A percentile compares a stretch with the other conserved stretches of the same genome.
Conservation (phyloP, 2,329 filamentous ascomycete species). For the Clathrospora elynae region DNA sequence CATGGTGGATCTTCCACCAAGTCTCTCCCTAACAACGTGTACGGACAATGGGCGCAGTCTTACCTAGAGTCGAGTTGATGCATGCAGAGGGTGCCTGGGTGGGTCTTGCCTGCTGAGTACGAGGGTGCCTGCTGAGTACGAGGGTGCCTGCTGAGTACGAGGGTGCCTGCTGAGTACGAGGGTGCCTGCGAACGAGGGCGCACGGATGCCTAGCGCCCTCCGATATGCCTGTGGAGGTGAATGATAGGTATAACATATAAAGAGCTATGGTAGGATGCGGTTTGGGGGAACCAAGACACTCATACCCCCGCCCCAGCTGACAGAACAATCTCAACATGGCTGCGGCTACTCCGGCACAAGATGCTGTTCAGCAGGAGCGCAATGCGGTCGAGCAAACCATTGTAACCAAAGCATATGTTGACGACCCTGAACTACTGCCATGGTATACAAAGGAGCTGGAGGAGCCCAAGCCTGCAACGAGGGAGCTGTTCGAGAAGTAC, state of each 20-base stretch:
- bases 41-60: not conserved
- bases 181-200: constrained; percentile 12
- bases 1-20: no score
- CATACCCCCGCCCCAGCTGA: no score
- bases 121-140: no score
- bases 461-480: constrained; percentile 36
- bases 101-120: no score
- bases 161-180: no score
- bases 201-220: constrained; percentile 5
- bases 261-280: not conserved
- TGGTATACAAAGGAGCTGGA: constrained; percentile 42
- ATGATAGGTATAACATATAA: not conserved
- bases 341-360: constrained; percentile 4
- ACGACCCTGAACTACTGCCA: constrained; percentile 30
- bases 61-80: constrained; percentile 10
- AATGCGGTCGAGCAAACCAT: constrained; percentile 21
- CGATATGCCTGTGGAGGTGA: not conserved
- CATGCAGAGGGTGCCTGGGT: constrained; percentile 16
- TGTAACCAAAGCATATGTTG: constrained; percentile 24
- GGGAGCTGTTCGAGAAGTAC: constrained; percentile 48
- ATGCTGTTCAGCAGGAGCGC: constrained; percentile 8
- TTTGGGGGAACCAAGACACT: not conserved
- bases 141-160: no score
- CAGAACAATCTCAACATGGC: no score
- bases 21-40: no score